Conservation (phyloP, 176 grass and related monocot genomes). For the Oryza meyeriana region DNA sequence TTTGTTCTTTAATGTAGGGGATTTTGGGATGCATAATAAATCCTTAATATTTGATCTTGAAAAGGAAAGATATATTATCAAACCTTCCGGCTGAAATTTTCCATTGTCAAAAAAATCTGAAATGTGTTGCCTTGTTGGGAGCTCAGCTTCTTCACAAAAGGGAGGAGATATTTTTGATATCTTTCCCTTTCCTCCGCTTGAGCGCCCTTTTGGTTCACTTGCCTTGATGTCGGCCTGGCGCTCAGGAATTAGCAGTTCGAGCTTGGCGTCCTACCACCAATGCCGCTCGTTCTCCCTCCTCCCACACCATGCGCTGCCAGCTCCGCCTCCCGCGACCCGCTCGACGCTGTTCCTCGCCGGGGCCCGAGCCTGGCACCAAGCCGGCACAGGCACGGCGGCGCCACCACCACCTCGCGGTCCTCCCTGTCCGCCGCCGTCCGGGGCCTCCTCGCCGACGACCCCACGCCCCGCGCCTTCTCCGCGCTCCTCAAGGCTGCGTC, state of each 20-base stretch:
- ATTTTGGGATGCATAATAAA: too few species aligned
- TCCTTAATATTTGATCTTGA: too few species aligned
- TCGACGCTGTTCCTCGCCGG: background rate
- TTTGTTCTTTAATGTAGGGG: too few species aligned
- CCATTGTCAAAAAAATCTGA: too few species aligned
- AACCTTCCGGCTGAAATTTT: too few species aligned
- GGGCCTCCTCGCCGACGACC: background rate
- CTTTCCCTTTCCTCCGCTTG: background rate
- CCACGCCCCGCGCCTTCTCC: conserved; percentile 13
- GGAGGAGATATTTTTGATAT: background rate
- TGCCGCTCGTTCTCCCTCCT: background rate
- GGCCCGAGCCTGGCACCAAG: background rate
- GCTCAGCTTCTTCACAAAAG: background rate
- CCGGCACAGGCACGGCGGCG: background rate
- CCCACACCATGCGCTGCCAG: background rate
- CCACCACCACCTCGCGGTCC: background rate
- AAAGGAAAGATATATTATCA: too few species aligned
- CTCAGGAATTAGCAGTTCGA: background rate
- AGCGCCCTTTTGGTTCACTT: too few species aligned
- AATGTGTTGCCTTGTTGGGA: too few species aligned
- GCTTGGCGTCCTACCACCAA: background rate
- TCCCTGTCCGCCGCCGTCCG: conserved; percentile 5
- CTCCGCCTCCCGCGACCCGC: background rate
- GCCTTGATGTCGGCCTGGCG: too few species aligned
- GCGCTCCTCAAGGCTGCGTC: conserved; percentile 17